phyloP scores from a whole-genome alignment of 2,329 filamentous ascomycete species.

The Colletotrichum simmondsii region DNA sequence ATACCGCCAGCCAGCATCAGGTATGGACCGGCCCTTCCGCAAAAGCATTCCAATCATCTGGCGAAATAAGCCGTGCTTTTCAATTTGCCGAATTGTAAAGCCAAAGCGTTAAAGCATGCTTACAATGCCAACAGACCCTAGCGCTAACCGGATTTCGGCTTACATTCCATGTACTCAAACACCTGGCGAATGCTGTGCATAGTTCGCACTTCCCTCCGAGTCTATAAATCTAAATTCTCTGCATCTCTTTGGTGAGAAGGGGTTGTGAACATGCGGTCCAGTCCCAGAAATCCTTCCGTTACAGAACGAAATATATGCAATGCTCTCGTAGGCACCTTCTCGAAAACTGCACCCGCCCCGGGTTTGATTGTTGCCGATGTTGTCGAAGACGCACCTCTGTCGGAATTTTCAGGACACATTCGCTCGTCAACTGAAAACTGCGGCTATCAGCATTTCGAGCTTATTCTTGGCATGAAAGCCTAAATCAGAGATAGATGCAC shows the following conservation, averaged over 20 bases:
- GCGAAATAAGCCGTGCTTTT: background rate
- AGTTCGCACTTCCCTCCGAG: conserved; percentile 45
- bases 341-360: background rate
- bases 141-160: conserved; percentile 54
- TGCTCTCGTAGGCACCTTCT: background rate
- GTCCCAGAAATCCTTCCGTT: background rate
- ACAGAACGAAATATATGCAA: background rate
- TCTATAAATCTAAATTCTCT: conserved; percentile 36
- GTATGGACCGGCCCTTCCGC: conserved; percentile 42
- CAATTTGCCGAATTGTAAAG: background rate
- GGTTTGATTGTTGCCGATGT: background rate
- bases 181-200: conserved; percentile 52
- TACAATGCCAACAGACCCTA: no score
- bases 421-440: background rate
- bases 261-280: background rate
- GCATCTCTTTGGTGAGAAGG: background rate
- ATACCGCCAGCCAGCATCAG: conserved; percentile 42
- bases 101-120: no score
- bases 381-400: background rate
- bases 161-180: conserved; percentile 54
- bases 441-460: background rate
- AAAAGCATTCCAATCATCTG: conserved; percentile 43
- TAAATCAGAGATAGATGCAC: background rate
- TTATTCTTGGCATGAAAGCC: background rate
- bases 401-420: background rate